Base-by-base conservation (phyloP, 2,329 filamentous ascomycete genomes). In the Neofusicoccum umdonicola region DNA sequence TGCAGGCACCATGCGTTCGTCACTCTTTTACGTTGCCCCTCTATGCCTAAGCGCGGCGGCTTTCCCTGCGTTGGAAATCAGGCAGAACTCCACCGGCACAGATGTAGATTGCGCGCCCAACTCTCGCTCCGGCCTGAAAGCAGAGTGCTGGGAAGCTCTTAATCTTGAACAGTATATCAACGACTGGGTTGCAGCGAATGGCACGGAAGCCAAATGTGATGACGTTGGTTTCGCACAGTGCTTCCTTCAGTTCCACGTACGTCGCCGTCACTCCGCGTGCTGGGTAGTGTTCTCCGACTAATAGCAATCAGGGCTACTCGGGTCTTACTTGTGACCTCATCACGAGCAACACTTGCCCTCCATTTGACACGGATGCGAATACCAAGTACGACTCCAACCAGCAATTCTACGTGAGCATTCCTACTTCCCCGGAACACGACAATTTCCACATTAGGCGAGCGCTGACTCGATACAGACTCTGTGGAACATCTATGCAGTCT, bases 101-200 rank as follows among this genome's bases (percentile, higher is more conserved):
- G 50, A 52, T 56, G 51, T 56, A 11, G 51, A 56, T 27, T 56
- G 51, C 34, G 51, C 51, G 13, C 51, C 51, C 8, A 56, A 56
- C 51, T 56, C 51, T 41, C 51, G 51, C 17, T 56, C 51, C 13
- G 51, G 51, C 17, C 35, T 56, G 5, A 56, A 56, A 17, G 51
- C 51, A 35, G 51, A 56, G 22, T 56, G 51, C 51, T 56, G 51
- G 51, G 34, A 39, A 27, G 51, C 51, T 11, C 19, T 56, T 0
- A 56, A 56, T n/a, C 19, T 56, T 27, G 51, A 56, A 17, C 51
- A 56, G 17, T 56, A 56, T 34, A 56, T 56, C 51, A 56, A 56
- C 15, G 51, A 56, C 51, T 56, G 51, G 51, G 19, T 56, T 17
- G 3, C 34, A 13, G 51, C 51, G 19, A 56, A 56, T 1, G 51